phyloP scores from a whole-genome alignment of 1,284 basidiomycete species.

The Ustilago shanxiensis region DNA sequence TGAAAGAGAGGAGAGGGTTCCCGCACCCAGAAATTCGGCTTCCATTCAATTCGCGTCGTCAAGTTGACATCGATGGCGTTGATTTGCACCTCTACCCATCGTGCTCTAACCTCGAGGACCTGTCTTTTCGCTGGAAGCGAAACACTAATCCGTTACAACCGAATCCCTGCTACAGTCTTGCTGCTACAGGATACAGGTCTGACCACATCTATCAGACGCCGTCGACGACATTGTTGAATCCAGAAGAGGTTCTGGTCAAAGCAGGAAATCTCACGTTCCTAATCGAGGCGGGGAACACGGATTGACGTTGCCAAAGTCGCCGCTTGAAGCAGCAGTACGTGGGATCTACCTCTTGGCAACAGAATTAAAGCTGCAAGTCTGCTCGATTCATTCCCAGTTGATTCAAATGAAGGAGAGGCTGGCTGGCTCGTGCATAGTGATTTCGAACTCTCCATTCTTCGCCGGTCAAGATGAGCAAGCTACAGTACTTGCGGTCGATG shows the following conservation, averaged over 20 bases:
- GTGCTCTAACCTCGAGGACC: not conserved
- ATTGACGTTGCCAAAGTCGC: slow-evolving; percentile 5
- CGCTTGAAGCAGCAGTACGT: not conserved
- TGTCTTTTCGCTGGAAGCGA: not conserved
- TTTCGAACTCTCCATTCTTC: not conserved
- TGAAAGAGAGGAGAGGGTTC: not conserved
- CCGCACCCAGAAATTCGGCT: slow-evolving; percentile 1
- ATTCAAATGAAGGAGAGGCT: not conserved
- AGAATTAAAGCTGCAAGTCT: too few species aligned
- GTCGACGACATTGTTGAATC: not conserved
- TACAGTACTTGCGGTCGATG: not conserved
- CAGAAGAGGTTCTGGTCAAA: not conserved
- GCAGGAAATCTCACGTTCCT: not conserved
- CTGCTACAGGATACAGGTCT: not conserved
- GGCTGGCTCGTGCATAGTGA: not conserved
- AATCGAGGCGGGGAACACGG: not conserved
- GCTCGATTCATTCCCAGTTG: not conserved
- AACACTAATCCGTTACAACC: not conserved
- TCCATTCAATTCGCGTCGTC: slow-evolving; percentile 1
- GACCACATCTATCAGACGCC: not conserved
- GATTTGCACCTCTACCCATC: not conserved
- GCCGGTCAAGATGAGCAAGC: not conserved
- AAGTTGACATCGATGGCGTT: slow-evolving; percentile 7
- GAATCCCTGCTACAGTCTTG: not conserved
- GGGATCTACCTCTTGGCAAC: not conserved